Evolutionary conservation across 495 filamentous ascomycete species (phyloP).

Genomic region (Aspergillus mulundensis): DNA sequence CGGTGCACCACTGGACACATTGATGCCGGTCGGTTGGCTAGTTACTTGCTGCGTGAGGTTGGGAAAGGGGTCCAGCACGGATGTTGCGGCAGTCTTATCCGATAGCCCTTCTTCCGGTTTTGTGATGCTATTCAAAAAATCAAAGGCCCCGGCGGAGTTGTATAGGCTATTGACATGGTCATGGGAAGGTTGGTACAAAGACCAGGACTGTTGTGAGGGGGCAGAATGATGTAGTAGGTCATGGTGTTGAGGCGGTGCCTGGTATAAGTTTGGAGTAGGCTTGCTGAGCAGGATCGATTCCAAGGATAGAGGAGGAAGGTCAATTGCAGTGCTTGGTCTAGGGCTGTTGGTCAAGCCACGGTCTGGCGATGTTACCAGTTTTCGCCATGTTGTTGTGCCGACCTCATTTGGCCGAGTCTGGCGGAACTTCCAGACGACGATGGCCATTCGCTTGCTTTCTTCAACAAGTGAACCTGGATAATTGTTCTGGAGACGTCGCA

Average conservation of each 20-base stretch:
- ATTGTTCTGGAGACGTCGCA: conserved; percentile 29
- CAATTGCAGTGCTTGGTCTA: conserved; percentile 29
- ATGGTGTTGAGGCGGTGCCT: conserved; percentile 30
- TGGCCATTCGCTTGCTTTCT: conserved; percentile 43
- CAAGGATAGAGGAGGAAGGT: conserved; percentile 38
- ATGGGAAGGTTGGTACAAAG: conserved; percentile 34
- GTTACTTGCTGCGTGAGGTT: conserved; percentile 30
- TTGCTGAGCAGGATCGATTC: conserved; percentile 38
- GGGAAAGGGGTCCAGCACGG: conserved; percentile 40
- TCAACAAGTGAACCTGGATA: conserved; percentile 27
- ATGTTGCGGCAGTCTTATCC: conserved; percentile 40
- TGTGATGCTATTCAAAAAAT: conserved; percentile 37
- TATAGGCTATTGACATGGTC: conserved; percentile 38
- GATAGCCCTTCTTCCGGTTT: conserved; percentile 34
- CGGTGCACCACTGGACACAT: conserved; percentile 27
- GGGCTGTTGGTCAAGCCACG: conserved; percentile 39
- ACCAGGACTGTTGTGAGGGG: conserved; percentile 36
- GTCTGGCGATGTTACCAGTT: conserved; percentile 41
- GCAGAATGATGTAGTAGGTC: conserved; percentile 29
- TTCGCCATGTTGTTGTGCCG: conserved; percentile 52
- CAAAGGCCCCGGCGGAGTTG: conserved; percentile 31
- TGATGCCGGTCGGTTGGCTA: conserved; percentile 31
- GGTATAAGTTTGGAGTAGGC: conserved; percentile 33
- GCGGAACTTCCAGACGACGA: conserved; percentile 53
- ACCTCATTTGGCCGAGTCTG: conserved; percentile 40